These are phyloP conservation scores for Tolypocladium sp. DNA, from an alignment of 2,329 filamentous ascomycete genomes.

Conservation along the genomic window DNA sequence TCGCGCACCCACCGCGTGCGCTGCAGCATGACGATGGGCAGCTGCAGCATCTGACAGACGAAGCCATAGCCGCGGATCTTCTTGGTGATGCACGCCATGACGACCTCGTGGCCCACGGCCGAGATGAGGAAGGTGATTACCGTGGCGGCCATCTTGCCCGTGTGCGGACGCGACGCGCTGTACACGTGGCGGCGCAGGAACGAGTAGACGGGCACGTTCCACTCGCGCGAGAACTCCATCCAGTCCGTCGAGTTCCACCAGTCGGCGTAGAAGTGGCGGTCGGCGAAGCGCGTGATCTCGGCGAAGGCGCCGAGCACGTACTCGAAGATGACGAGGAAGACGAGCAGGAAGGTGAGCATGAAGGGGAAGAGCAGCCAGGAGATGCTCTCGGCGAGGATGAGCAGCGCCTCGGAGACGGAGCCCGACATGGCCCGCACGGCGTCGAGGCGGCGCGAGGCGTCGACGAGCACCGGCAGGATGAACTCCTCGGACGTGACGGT, in stretches of 20 bases:
- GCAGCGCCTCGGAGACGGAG: constrained; percentile 52
- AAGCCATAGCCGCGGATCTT: constrained; percentile 94
- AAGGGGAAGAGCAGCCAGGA: constrained; percentile 91
- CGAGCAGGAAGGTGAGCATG: constrained; percentile 89
- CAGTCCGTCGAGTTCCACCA: constrained; percentile 76
- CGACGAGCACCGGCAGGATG: constrained; percentile 79
- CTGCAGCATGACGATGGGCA: constrained; percentile 91
- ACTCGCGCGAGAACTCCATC: constrained; percentile 93
- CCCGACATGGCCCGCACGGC: constrained; percentile 16
- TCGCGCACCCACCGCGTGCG: constrained; percentile 67
- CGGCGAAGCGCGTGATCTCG: constrained; percentile 87
- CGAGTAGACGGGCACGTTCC: constrained; percentile 96
- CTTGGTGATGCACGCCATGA: constrained; percentile 97
- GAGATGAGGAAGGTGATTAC: constrained; percentile 87
- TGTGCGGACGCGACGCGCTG: constrained; percentile 65
- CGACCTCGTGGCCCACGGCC: constrained; percentile 82
- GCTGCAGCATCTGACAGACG: constrained; percentile 89
- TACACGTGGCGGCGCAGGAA: constrained; percentile 95
- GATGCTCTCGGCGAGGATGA: constrained; percentile 84
- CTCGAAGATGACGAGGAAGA: constrained; percentile 97
- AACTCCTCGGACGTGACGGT: constrained; percentile 90
- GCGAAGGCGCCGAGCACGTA: constrained; percentile 92
- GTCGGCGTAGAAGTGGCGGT: constrained; percentile 83
- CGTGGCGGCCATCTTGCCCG: constrained; percentile 71
- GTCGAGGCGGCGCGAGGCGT: constrained; percentile 51